Evolutionary conservation across 202 grass and related monocot species (phyloP), one percentile per base, ranked within the genome.

Genomic region (Digitaria exilis): DNA sequence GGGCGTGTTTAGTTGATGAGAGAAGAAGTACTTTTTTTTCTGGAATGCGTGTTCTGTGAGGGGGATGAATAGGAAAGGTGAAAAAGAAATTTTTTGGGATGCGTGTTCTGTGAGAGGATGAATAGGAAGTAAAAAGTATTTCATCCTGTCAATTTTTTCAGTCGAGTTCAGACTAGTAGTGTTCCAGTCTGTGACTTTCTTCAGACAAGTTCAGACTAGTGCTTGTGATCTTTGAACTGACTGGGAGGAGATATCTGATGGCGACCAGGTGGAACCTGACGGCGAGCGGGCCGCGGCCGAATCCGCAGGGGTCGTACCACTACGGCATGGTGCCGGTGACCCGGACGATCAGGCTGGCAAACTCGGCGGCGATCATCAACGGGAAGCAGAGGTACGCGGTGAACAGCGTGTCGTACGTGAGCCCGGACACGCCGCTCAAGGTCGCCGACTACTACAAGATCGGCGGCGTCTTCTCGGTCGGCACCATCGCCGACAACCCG

Each of bases 361-460:
- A 92, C 87, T 98, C 96, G 5, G 85, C 96, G 1, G 83, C 89
- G 14, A 16, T 58, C 73, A 87, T 98, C 78, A 82, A 90, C 39
- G 85, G 89, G 8, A 92, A 95, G 87, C 96, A 93, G 78, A 81
- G 92, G 71, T 93, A 95, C 48, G 93, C 92, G 16, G 92, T 98
- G 56, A 98, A 98, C 83, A 28, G 93, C 57, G 87, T 87, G 71
- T 96, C 96, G 1, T 91, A 84, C 64, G 73, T 87, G 18, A 80
- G 63, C 17, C 50, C 89, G 6, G 93, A 98, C 88, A 98, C 93
- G 1, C 93, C 93, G 46, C 89, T 98, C 44, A 98, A 98, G 73
- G 39, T 98, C 26, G 96, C 93, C 24, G 96, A 98, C 77, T 93
- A 89, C 86, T 98, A 93, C 91, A 96, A 95, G 73, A 98, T 98